Percentiles rank a stretch among this genome's conserved stretches.
Conservation (phyloP, 352 stramenopile genomes). For the Pythium apleroticum region DNA sequence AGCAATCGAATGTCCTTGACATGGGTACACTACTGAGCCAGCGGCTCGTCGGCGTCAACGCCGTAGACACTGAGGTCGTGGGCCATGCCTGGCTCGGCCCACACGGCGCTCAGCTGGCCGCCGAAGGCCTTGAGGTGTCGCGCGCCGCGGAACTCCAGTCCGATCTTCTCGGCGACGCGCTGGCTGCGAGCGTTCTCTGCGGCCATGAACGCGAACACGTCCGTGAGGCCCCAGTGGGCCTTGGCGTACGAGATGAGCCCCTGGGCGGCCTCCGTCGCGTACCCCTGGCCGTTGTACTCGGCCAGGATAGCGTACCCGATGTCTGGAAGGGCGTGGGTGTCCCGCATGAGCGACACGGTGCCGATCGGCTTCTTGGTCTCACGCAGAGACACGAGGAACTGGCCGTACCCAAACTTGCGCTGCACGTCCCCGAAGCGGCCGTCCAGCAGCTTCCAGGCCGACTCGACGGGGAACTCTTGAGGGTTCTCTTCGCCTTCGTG, state of each 20-base stretch:
- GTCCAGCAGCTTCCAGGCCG: constrained; percentile 8
- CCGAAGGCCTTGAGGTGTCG: constrained; percentile 16
- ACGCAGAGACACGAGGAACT: constrained; percentile 22
- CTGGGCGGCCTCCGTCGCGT: constrained; percentile 20
- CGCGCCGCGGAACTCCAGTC: constrained; percentile 7
- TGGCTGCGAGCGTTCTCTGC: constrained; percentile 16
- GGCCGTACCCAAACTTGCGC: constrained; percentile 24
- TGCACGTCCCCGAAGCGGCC: constrained; percentile 19
- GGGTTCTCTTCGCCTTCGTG: constrained; percentile 6
- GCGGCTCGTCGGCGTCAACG: constrained; percentile 8
- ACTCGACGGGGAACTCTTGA: neutral
- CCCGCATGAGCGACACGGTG: constrained; percentile 26
- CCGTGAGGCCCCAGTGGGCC: constrained; percentile 12
- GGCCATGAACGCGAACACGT: constrained; percentile 26
- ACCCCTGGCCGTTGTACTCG: constrained; percentile 22
- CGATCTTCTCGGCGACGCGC: constrained; percentile 24
- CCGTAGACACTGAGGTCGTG: constrained; percentile 19
- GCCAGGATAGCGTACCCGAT: constrained; percentile 22
- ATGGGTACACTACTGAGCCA: neutral
- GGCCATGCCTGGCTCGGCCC: constrained; percentile 17
- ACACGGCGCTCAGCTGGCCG: constrained; percentile 11
- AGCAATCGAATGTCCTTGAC: too few species aligned
- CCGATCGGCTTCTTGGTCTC: constrained; percentile 12
- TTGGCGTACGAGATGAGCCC: constrained; percentile 20
- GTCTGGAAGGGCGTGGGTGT: constrained; percentile 16